These are phyloP conservation scores for Ophiorrhiza pumila DNA, from an alignment of 257 asterid genomes.

Conservation along the genomic window DNA sequence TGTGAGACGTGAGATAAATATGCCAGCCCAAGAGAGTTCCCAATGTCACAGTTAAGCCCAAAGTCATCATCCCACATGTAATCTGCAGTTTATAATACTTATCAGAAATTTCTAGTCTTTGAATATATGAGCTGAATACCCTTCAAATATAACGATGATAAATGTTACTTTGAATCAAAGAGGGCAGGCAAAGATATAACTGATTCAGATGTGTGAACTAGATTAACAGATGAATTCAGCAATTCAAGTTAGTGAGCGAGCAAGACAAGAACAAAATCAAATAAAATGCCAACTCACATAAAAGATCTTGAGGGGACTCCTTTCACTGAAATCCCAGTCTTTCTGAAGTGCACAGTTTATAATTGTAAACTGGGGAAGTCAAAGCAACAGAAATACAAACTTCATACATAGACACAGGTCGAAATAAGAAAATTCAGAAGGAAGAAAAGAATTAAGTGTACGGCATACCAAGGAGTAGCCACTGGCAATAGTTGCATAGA, in stretches of 20 bases:
- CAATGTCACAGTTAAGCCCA: conserved; percentile 50
- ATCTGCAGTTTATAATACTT: conserved; percentile 37
- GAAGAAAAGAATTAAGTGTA: conserved; percentile 8
- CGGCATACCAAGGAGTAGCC: conserved; percentile 60
- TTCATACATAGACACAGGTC: not conserved
- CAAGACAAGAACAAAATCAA: not conserved
- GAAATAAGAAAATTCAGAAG: not conserved
- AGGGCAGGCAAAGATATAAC: not conserved
- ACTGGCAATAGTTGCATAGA: conserved; percentile 67
- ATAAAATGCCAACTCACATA: conserved; percentile 47
- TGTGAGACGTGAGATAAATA: conserved; percentile 67
- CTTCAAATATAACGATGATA: not conserved
- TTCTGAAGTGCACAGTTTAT: conserved; percentile 39
- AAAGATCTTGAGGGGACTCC: conserved; percentile 38
- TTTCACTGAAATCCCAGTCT: conserved; percentile 41
- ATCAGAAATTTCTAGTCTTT: conserved; percentile 12
- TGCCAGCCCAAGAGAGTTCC: conserved; percentile 84
- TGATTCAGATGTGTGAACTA: not conserved
- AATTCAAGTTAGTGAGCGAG: not conserved
- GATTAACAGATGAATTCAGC: not conserved
- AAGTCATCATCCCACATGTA: conserved; percentile 42
- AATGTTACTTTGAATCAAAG: not conserved
- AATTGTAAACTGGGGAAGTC: conserved; percentile 46
- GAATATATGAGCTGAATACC: not conserved
- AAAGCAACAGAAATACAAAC: not conserved